Conservation (phyloP, 192 early-diverging fungal species). For the Mortierella antarctica region DNA sequence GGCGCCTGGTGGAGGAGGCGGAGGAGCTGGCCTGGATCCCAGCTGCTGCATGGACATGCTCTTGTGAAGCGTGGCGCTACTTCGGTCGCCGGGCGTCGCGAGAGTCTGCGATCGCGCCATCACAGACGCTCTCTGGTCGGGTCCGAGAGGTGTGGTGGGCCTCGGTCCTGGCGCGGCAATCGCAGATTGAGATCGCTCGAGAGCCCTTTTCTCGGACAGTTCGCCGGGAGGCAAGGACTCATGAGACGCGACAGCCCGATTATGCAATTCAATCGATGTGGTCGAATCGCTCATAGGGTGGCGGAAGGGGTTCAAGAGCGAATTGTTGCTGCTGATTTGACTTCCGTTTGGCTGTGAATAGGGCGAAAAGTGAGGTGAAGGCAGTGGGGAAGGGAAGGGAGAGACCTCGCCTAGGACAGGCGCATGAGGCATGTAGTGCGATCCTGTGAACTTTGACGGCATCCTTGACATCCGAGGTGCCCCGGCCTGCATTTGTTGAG, state of each 20-base stretch:
- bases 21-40: slow-evolving; percentile 29
- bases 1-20: slow-evolving; percentile 18
- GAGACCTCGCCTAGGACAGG: slow-evolving; percentile 8
- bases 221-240: slow-evolving; percentile 1
- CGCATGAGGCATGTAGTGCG: slow-evolving; percentile 31
- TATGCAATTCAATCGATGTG: slow-evolving; percentile 17
- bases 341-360: slow-evolving; percentile 31
- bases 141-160: background rate
- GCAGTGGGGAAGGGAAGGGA: slow-evolving; percentile 4
- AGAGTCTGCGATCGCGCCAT: slow-evolving; percentile 19
- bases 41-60: slow-evolving; percentile 28
- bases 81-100: background rate
- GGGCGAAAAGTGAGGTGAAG: slow-evolving; percentile 27
- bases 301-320: slow-evolving; percentile 33
- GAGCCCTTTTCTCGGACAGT: too few species aligned
- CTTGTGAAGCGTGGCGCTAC: slow-evolving; percentile 1
- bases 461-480: background rate
- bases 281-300: background rate
- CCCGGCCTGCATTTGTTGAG: background rate
- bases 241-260: background rate
- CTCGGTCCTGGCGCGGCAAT: too few species aligned
- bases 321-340: slow-evolving; percentile 35
- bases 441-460: slow-evolving; percentile 42
- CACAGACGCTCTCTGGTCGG: background rate
- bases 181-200: too few species aligned